Conservation (phyloP, 257 asterid species). For the Solanum infundibuliforme region DNA sequence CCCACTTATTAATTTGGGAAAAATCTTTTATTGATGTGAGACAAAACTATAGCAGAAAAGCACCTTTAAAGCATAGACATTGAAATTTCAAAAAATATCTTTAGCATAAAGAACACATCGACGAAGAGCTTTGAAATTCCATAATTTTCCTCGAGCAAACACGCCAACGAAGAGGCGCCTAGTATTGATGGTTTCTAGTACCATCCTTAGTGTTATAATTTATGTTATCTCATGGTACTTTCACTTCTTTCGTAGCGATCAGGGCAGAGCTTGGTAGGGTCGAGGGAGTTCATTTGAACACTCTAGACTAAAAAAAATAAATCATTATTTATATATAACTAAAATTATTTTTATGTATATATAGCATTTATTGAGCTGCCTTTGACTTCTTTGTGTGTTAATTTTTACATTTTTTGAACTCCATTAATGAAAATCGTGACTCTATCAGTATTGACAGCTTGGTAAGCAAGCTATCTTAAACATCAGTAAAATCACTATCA, state of each 20-base stretch:
- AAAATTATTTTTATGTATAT: neutral
- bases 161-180: neutral
- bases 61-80: neutral
- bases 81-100: neutral
- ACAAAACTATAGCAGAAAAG: neutral
- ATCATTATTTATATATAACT: neutral
- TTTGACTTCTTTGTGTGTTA: neutral
- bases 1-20: neutral
- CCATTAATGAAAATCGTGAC: neutral
- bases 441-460: neutral
- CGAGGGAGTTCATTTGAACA: neutral
- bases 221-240: neutral
- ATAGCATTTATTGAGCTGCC: neutral
- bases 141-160: neutral
- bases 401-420: neutral
- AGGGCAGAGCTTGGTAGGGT: neutral
- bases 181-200: neutral
- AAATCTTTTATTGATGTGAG: neutral
- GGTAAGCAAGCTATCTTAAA: neutral
- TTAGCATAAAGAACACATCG: neutral
- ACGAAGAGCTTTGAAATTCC: accelerated
- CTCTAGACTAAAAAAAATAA: neutral
- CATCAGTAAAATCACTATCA: neutral
- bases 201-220: neutral
- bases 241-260: neutral